These are phyloP conservation scores for Penicillium canariense DNA, from an alignment of 495 filamentous ascomycete species.

Conservation along the genomic window DNA sequence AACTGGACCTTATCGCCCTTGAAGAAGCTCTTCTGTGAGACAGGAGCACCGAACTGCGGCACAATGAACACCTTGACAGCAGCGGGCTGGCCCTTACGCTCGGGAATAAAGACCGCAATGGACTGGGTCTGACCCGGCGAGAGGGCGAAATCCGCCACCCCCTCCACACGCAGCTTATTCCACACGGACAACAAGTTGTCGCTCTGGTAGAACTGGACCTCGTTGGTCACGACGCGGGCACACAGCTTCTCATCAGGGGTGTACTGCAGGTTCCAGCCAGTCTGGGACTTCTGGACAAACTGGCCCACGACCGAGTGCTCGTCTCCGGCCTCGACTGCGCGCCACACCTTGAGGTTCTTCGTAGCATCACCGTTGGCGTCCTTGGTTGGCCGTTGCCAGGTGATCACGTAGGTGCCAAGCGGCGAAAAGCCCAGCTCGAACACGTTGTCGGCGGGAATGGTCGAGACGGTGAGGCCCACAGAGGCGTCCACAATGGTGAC, in stretches of 20 bases:
- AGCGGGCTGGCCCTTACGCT: slow-evolving; percentile 93
- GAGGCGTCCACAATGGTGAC: slow-evolving; percentile 83
- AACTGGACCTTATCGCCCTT: slow-evolving; percentile 98
- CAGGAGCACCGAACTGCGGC: slow-evolving; percentile 71
- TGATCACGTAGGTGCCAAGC: slow-evolving; percentile 86
- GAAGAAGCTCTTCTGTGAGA: slow-evolving; percentile 98
- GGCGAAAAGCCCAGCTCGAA: slow-evolving; percentile 95
- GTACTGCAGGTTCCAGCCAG: slow-evolving; percentile 97
- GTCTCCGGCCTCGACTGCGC: slow-evolving; percentile 55
- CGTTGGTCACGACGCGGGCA: slow-evolving; percentile 90
- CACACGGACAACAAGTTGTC: slow-evolving; percentile 79
- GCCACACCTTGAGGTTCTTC: slow-evolving; percentile 98
- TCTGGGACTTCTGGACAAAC: slow-evolving; percentile 93
- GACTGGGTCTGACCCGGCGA: slow-evolving; percentile 85
- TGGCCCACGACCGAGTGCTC: slow-evolving; percentile 75
- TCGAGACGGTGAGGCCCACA: slow-evolving; percentile 71
- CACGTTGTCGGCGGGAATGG: slow-evolving; percentile 73
- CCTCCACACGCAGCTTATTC: slow-evolving; percentile 93
- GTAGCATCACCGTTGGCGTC: slow-evolving; percentile 87
- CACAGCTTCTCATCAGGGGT: slow-evolving; percentile 89
- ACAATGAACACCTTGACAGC: slow-evolving; percentile 92
- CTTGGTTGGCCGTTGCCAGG: slow-evolving; percentile 91
- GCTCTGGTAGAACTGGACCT: slow-evolving; percentile 95
- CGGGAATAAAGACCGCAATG: slow-evolving; percentile 89
- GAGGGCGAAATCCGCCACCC: slow-evolving; percentile 84